Percentiles rank a stretch among this genome's conserved stretches.
These are phyloP conservation scores for Cyberlindnera xishuangbannaensis DNA, from an alignment of 805 yeast genomes.

Conservation along the genomic window DNA sequence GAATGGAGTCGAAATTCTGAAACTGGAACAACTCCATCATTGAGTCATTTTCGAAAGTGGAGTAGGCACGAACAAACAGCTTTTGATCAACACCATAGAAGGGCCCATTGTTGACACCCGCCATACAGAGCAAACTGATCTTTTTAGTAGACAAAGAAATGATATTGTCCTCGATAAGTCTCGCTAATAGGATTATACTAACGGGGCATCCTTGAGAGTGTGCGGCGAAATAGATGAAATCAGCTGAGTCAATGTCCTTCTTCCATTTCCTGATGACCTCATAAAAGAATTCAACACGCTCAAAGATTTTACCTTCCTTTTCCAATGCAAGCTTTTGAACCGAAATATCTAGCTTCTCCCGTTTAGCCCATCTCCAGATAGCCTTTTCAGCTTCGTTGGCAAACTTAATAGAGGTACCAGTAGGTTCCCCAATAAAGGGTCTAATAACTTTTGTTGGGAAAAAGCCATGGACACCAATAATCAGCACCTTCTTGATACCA, in stretches of 20 bases:
- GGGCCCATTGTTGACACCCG: constrained; percentile 93
- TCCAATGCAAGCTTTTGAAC: constrained; percentile 91
- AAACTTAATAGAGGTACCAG: constrained; percentile 89
- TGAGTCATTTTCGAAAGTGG: constrained; percentile 86
- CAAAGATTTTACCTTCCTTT: constrained; percentile 86
- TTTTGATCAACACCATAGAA: constrained; percentile 85
- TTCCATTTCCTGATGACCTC: constrained; percentile 65
- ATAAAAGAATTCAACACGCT: constrained; percentile 77
- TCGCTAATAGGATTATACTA: constrained; percentile 70
- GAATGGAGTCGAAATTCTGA: constrained; percentile 67
- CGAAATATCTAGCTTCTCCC: constrained; percentile 31
- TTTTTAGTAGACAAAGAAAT: constrained; percentile 29
- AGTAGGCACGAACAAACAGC: constrained; percentile 78
- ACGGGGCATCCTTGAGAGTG: constrained; percentile 98
- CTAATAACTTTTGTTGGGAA: constrained; percentile 85
- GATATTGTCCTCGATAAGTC: constrained; percentile 56
- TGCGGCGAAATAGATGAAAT: constrained; percentile 84
- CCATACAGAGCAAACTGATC: constrained; percentile 85
- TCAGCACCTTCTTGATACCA: constrained; percentile 53
- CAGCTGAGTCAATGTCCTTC: constrained; percentile 52
- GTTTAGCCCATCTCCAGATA: constrained; percentile 54
- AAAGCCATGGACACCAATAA: constrained; percentile 94
- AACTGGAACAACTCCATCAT: constrained; percentile 82
- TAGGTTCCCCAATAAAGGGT: constrained; percentile 89
- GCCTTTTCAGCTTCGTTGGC: constrained; percentile 86